Percentiles rank a stretch among this genome's conserved stretches.
Conservation (phyloP, 257 asterid genomes). For the Knoxia roxburghii region DNA sequence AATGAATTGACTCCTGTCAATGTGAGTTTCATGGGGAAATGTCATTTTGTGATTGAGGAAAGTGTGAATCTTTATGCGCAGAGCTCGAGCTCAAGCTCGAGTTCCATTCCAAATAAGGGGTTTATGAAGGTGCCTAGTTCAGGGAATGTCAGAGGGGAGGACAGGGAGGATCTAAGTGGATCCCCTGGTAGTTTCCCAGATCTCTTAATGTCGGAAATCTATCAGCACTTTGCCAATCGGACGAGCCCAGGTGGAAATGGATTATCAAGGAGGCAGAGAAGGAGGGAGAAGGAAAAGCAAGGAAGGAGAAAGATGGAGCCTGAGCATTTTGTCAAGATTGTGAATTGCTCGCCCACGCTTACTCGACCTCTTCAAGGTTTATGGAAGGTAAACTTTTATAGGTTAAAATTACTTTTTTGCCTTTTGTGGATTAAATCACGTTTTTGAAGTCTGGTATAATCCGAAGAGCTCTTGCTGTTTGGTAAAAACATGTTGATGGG, state of each 20-base stretch:
- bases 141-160: conserved; percentile 45
- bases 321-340: conserved; percentile 68
- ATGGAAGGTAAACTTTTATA: conserved; percentile 63
- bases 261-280: conserved; percentile 73
- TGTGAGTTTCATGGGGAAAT: conserved; percentile 55
- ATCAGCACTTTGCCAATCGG: conserved; percentile 73
- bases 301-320: conserved; percentile 67
- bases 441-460: background rate
- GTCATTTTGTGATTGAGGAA: conserved; percentile 71
- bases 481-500: background rate
- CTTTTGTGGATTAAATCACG: background rate
- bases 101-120: conserved; percentile 25
- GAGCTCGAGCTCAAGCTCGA: conserved; percentile 21
- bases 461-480: background rate
- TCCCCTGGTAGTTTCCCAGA: conserved; percentile 70
- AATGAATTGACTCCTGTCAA: conserved; percentile 54
- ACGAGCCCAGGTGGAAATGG: conserved; percentile 80
- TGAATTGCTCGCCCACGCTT: conserved; percentile 58
- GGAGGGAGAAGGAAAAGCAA: conserved; percentile 70
- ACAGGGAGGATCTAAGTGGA: conserved; percentile 42
- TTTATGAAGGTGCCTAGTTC: conserved; percentile 26
- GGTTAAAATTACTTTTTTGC: background rate
- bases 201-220: conserved; percentile 57
- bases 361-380: conserved; percentile 82
- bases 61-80: conserved; percentile 27